phyloP scores from a whole-genome alignment of 345 rosid species.

The Populus nigra region DNA sequence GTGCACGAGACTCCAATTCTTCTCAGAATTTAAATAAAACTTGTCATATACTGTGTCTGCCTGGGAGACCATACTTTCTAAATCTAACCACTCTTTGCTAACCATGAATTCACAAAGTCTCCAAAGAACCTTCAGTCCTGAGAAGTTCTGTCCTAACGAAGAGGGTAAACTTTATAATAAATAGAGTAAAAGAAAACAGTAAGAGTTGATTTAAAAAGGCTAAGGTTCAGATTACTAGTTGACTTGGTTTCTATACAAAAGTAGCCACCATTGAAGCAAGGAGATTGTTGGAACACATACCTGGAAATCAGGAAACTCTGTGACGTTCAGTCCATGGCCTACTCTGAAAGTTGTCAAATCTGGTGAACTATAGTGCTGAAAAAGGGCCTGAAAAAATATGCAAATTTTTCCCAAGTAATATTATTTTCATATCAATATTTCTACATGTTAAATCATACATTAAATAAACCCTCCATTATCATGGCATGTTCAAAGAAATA shows the following conservation, averaged over 20 bases:
- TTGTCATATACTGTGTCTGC: not conserved
- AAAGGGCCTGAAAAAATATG: conserved; percentile 22
- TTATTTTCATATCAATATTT: not conserved
- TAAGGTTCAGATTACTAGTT: not conserved
- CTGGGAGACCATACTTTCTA: not conserved
- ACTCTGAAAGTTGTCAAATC: conserved; percentile 15
- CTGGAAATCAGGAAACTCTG: conserved; percentile 24
- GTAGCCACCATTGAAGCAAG: not conserved
- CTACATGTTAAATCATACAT: not conserved
- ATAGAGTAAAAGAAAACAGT: not conserved
- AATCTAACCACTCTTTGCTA: not conserved
- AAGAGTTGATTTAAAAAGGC: not conserved
- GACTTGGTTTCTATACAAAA: not conserved
- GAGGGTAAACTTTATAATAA: not conserved
- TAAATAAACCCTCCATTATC: not conserved
- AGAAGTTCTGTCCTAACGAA: not conserved
- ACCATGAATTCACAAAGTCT: not conserved
- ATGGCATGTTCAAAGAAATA: not conserved
- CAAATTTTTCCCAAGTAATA: not conserved
- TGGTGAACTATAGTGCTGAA: conserved; percentile 18
- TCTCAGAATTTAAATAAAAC: not conserved
- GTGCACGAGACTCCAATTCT: not conserved
- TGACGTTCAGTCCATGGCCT: conserved; percentile 11
- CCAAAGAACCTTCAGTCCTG: not conserved
- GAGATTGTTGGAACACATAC: conserved; percentile 28